Base-by-base conservation (phyloP, 805 yeast species). In the Suhomyces tanzawaensis region DNA sequence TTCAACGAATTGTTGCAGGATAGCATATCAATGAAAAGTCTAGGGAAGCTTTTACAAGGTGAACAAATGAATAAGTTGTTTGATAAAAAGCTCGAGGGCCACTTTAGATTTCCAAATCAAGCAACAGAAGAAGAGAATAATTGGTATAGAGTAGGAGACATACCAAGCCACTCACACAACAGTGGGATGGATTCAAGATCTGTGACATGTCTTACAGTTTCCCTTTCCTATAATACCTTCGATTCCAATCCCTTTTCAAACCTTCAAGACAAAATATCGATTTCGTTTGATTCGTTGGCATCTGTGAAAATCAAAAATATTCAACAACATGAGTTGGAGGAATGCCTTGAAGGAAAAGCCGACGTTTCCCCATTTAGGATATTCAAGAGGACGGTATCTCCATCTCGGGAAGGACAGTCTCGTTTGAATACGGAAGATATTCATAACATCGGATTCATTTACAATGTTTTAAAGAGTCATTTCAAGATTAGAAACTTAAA, bases 151-250 rank as follows among this genome's bases (percentile, higher is more conserved):
- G 52, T 46, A 2, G 50, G 51, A 6, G 59, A 52, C 22, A 34
- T 44, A 29, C n/a, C n/a, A n/a, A n/a, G n/a, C n/a, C 14, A 9
- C 38, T 25, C 4, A 11, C 34, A 11, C 26, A 27, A 36, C 27
- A 7, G 24, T 12, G 7, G 13, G 29, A 7, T 19, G 14, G 19
- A 14, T 11, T 19, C 16, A 6, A 21, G 8, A 14, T 19, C 43
- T 3, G 18, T 38, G 12, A 56, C 68, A 0, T 66, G 71, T 37
- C 47, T 69, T 49, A 64, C 73, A 1, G 24, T 66, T 13, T 55
- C 69, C 0, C 65, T 62, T 34, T 53, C 52, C n/a, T 69, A 50
- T 44, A 58, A 58, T 36, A 53, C 67, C 1, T 56, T 51, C 38
- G 65, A 60, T n/a, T 40, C 55, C 5, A 57, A 64, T 34, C 69